phyloP scores from a whole-genome alignment of 2,329 filamentous ascomycete species.

The Arthroderma sp. region DNA sequence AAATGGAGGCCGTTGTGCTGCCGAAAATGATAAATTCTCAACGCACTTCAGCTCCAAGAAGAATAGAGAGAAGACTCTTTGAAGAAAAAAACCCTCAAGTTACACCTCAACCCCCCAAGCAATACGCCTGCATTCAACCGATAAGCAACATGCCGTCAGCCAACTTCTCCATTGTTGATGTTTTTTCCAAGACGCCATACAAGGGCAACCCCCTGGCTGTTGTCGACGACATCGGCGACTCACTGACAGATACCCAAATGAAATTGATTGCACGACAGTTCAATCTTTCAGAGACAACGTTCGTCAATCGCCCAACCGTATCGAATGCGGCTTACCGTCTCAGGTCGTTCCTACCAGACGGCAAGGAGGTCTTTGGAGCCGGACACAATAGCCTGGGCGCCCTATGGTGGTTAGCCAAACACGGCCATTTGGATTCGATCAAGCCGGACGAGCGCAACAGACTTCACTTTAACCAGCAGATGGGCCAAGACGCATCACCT shows the following conservation, averaged over 20 bases:
- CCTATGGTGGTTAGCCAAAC: conserved; percentile 12
- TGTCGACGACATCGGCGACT: conserved; percentile 8
- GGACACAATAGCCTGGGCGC: conserved; percentile 14
- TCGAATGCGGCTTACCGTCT: conserved; percentile 9
- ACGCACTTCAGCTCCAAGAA: no score
- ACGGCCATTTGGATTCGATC: conserved; percentile 6
- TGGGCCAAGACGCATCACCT: conserved; percentile 1
- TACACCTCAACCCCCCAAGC: no score
- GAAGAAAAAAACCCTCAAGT: no score
- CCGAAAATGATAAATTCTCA: no score
- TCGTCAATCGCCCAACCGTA: conserved; percentile 9
- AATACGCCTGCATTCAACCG: no score
- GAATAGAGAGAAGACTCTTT: no score
- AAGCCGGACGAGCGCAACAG: background rate
- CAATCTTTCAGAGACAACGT: conserved; percentile 9
- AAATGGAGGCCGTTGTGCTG: no score
- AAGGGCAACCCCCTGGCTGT: conserved; percentile 14
- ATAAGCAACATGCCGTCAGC: background rate
- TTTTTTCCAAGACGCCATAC: conserved; percentile 12
- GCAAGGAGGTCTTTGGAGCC: conserved; percentile 12
- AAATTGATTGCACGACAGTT: conserved; percentile 13
- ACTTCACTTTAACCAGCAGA: conserved; percentile 4
- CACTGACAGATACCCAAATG: conserved; percentile 11
- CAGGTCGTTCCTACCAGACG: conserved; percentile 14
- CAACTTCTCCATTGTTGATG: conserved; percentile 9